These are phyloP conservation scores for Articulospora tetracladia DNA, from an alignment of 495 filamentous ascomycete species.

Conservation along the genomic window DNA sequence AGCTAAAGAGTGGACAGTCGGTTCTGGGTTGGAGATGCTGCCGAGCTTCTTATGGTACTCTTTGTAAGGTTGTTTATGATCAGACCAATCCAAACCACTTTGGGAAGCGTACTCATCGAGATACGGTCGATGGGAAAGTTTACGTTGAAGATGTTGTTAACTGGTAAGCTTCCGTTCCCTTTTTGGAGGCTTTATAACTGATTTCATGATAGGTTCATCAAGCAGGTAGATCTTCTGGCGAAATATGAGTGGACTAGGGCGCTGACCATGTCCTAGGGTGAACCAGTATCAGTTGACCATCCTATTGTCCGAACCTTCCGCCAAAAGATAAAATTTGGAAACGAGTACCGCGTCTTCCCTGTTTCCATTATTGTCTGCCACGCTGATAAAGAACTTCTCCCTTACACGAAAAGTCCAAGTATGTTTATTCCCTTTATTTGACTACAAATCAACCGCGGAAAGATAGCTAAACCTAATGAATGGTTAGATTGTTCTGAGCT, in stretches of 20 bases:
- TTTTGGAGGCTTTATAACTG: not conserved
- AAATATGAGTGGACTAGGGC: not conserved
- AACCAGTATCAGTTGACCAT: slow-evolving; percentile 32
- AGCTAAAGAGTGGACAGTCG: slow-evolving; percentile 34
- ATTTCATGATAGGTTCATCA: too few relatives aligned
- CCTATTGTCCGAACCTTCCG: too few relatives aligned
- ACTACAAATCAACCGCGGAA: too few relatives aligned
- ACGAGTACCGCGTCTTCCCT: too few relatives aligned
- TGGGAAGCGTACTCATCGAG: slow-evolving; percentile 24
- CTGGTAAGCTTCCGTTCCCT: not conserved
- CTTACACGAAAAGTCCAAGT: not conserved
- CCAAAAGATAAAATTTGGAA: too few relatives aligned
- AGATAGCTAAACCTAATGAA: too few relatives aligned
- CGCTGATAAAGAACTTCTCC: not conserved
- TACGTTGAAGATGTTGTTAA: slow-evolving; percentile 10
- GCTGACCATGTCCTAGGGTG: slow-evolving; percentile 25
- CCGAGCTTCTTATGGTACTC: slow-evolving; percentile 52
- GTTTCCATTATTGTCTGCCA: not conserved
- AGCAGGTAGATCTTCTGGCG: not conserved
- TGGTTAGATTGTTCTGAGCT: slow-evolving; percentile 31
- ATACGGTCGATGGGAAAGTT: slow-evolving; percentile 20
- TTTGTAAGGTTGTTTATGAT: slow-evolving; percentile 44
- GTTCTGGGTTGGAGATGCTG: slow-evolving; percentile 46
- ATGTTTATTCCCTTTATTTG: not conserved
- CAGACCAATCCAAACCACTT: slow-evolving; percentile 22